Conservation (phyloP, 164 flowering plant genomes). For the Sextonia rubra region DNA sequence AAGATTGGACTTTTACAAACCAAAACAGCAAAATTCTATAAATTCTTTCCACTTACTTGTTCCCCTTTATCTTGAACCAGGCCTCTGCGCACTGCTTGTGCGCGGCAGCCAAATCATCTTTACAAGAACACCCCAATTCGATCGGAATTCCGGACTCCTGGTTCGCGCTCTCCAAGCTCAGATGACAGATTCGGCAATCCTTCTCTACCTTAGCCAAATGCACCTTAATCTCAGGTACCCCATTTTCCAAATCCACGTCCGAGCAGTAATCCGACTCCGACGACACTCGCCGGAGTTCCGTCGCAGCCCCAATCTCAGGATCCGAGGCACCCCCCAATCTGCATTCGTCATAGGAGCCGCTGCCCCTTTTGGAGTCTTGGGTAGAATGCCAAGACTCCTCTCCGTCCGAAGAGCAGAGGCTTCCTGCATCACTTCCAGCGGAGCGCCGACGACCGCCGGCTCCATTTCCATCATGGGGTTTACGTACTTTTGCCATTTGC, state of each 20-base stretch:
- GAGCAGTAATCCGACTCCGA: constrained; percentile 47
- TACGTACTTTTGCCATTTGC: constrained; percentile 30
- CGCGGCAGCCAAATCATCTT: constrained; percentile 85
- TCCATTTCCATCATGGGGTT: constrained; percentile 26
- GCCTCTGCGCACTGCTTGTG: constrained; percentile 88
- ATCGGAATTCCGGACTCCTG: constrained; percentile 64
- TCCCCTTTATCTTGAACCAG: constrained; percentile 93
- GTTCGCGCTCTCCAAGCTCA: constrained; percentile 55
- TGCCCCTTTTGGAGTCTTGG: constrained; percentile 24
- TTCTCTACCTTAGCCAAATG: constrained; percentile 49
- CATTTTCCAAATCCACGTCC: constrained; percentile 35
- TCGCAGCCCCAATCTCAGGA: constrained; percentile 31
- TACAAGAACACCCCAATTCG: constrained; percentile 86
- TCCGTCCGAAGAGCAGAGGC: constrained; percentile 27
- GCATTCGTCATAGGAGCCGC: constrained; percentile 59
- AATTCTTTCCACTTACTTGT: constrained; percentile 52
- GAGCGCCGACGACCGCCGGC: constrained; percentile 4
- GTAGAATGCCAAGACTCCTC: constrained; percentile 37
- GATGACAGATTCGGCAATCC: constrained; percentile 90
- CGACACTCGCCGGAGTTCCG: constrained; percentile 36
- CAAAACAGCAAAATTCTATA: neutral
- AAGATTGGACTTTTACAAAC: neutral
- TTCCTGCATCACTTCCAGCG: constrained; percentile 3
- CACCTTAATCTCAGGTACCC: constrained; percentile 42
- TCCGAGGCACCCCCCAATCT: constrained; percentile 43